phyloP scores from a whole-genome alignment of 345 rosid genomes.

The Eutrema japonicum region DNA sequence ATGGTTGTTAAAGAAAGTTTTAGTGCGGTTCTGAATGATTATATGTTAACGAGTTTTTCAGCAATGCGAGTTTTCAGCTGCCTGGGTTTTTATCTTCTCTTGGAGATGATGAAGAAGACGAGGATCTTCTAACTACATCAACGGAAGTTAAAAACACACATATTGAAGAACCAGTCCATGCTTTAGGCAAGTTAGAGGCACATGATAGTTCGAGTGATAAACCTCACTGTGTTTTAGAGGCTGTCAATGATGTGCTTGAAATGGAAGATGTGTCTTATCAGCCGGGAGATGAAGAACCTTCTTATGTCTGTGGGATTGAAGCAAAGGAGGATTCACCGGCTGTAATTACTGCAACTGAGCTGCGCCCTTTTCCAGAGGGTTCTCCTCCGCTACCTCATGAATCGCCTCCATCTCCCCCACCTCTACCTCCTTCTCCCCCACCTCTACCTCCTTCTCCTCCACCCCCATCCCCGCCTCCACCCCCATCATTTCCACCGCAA shows the following conservation, averaged over 20 bases:
- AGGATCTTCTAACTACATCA: constrained; percentile 55
- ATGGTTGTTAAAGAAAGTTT: constrained; percentile 12
- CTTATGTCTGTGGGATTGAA: constrained; percentile 45
- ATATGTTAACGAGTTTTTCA: constrained; percentile 41
- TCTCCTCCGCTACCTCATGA: constrained; percentile 69
- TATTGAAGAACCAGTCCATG: constrained; percentile 47
- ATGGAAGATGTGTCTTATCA: constrained; percentile 85
- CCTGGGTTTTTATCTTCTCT: constrained; percentile 73
- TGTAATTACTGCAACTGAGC: constrained; percentile 42
- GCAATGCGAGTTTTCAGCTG: constrained; percentile 88
- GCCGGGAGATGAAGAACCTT: constrained; percentile 60
- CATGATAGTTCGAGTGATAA: constrained; percentile 59
- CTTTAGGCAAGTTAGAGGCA: constrained; percentile 55
- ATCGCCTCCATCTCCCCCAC: constrained; percentile 69
- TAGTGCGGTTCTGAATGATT: constrained; percentile 11
- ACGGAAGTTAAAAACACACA: constrained; percentile 48
- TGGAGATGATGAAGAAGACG: constrained; percentile 69
- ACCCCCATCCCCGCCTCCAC: constrained; percentile 50
- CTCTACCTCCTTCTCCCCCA: constrained; percentile 69
- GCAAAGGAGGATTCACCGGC: constrained; percentile 44
- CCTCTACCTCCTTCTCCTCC: constrained; percentile 74
- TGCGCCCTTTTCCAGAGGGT: constrained; percentile 51
- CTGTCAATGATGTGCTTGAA: constrained; percentile 84
- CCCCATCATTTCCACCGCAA: constrained; percentile 46
- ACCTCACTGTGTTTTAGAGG: constrained; percentile 73